Evolutionary conservation across 2,329 filamentous ascomycete species (phyloP).

Genomic region (Cercospora janseana): DNA sequence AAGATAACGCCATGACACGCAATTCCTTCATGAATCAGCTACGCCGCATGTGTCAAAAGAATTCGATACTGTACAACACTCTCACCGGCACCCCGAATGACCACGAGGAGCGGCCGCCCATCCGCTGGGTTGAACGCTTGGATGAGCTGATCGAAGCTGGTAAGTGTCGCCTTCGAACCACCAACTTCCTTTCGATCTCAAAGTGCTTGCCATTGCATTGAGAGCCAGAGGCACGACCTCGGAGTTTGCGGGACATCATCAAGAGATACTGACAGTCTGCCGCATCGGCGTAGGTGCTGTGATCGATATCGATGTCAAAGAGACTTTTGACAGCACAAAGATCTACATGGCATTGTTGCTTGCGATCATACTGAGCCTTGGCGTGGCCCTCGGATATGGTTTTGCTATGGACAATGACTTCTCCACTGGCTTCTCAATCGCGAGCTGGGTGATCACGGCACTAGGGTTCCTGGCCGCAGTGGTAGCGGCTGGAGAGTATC

Average conservation of each 20-base stretch:
- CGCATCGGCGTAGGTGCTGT: slow-evolving; percentile 17
- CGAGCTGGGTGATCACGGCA: slow-evolving; percentile 24
- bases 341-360: slow-evolving; percentile 24
- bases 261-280: neutral
- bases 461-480: slow-evolving; percentile 26
- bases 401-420: slow-evolving; percentile 23
- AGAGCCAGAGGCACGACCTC: too few relatives aligned
- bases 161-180: too few relatives aligned
- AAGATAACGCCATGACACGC: slow-evolving; percentile 16
- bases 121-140: slow-evolving; percentile 16
- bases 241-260: too few relatives aligned
- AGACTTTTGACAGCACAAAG: slow-evolving; percentile 23
- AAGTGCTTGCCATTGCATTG: too few relatives aligned
- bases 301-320: slow-evolving; percentile 24
- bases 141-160: slow-evolving; percentile 18
- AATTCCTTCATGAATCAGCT: slow-evolving; percentile 23
- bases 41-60: slow-evolving; percentile 7
- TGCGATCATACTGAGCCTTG: slow-evolving; percentile 19
- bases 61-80: slow-evolving; percentile 13
- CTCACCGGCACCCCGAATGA: slow-evolving; percentile 1
- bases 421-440: slow-evolving; percentile 25
- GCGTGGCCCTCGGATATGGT: slow-evolving; percentile 21
- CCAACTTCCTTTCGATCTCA: too few relatives aligned
- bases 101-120: neutral
- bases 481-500: slow-evolving; percentile 22